Evolutionary conservation across 225 moss, liverwort and hornwort species (phyloP).

Genomic region (Neckera pumila): DNA sequence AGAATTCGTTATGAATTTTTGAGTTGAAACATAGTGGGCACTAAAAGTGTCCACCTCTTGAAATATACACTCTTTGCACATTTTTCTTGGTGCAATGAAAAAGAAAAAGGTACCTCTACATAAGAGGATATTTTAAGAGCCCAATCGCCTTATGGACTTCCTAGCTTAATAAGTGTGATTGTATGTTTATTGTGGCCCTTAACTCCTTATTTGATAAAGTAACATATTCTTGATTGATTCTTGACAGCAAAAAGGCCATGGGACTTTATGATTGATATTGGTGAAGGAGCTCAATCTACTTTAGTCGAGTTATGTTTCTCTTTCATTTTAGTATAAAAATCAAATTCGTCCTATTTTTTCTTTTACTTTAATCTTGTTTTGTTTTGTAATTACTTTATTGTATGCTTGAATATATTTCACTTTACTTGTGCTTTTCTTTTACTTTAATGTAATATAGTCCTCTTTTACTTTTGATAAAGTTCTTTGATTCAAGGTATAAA

Average conservation of each 20-base stretch:
- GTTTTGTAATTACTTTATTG: too few relatives aligned
- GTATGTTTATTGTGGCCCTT: fast-evolving
- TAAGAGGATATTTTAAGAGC: fast-evolving
- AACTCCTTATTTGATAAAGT: fast-evolving
- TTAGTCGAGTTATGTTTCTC: neutral
- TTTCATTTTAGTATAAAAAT: neutral
- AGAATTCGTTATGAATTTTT: neutral
- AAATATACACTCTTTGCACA: neutral
- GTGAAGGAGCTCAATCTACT: neutral
- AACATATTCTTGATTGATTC: neutral
- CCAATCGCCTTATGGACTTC: fast-evolving
- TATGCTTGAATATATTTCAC: neutral
- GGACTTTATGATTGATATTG: neutral
- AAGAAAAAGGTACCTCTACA: neutral
- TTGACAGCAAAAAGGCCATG: neutral
- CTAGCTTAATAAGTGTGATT: too few relatives aligned
- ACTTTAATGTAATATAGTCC: neutral
- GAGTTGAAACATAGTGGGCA: neutral
- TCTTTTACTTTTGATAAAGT: neutral
- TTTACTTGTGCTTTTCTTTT: neutral
- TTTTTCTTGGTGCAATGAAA: too few relatives aligned
- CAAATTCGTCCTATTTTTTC: neutral
- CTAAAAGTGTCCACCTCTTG: fast-evolving
- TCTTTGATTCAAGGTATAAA: neutral
- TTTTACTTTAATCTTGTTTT: neutral